Conservation (phyloP, 345 rosid species). For the Brassica cretica region DNA sequence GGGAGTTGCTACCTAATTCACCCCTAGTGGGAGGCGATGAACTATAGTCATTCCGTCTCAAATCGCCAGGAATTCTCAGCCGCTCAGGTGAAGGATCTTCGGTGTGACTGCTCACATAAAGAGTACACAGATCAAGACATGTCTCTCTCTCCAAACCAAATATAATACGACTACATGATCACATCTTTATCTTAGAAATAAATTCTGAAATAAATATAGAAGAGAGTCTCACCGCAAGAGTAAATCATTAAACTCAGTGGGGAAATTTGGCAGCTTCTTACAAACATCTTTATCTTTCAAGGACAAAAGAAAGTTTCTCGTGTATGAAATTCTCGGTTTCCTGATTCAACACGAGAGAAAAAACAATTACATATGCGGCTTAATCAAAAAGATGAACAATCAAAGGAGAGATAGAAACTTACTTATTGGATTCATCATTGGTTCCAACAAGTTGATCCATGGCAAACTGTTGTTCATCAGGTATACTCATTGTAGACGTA, state of each 20-base stretch:
- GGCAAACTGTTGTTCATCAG: slow-evolving; percentile 47
- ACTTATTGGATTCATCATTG: slow-evolving; percentile 36
- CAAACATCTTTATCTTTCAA: slow-evolving; percentile 70
- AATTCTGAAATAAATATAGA: not conserved
- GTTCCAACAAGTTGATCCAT: slow-evolving; percentile 45
- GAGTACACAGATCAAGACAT: not conserved
- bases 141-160: too few relatives aligned
- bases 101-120: slow-evolving; percentile 53
- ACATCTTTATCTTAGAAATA: not conserved
- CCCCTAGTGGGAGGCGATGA: slow-evolving; percentile 91
- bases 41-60: slow-evolving; percentile 72
- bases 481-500: slow-evolving; percentile 60
- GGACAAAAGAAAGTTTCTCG: slow-evolving; percentile 70
- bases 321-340: slow-evolving; percentile 56
- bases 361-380: not conserved
- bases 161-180: too few relatives aligned
- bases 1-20: slow-evolving; percentile 55
- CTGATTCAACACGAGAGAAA: slow-evolving; percentile 47
- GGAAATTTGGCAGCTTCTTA: slow-evolving; percentile 71
- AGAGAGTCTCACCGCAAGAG: slow-evolving; percentile 54
- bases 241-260: slow-evolving; percentile 58
- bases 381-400: not conserved
- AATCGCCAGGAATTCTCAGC: slow-evolving; percentile 55
- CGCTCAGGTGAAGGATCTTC: slow-evolving; percentile 67
- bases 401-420: slow-evolving; percentile 19